Percentiles rank a stretch among this genome's conserved stretches.
These are phyloP conservation scores for Phytophthora fragariae DNA, from an alignment of 352 stramenopile species.

Conservation along the genomic window DNA sequence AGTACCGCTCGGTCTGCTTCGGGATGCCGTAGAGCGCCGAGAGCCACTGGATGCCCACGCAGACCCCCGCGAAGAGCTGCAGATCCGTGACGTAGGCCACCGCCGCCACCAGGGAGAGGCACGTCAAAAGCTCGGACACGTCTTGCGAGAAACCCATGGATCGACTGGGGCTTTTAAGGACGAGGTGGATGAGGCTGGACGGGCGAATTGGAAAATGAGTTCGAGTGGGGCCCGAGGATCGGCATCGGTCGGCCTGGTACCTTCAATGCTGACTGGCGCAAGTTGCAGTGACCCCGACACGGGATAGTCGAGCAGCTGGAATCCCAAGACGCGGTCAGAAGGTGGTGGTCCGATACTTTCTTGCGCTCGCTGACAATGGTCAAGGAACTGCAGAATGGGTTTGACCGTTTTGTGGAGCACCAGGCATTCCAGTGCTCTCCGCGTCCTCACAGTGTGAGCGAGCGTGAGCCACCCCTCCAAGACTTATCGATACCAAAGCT, in stretches of 20 bases:
- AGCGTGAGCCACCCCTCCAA: background rate
- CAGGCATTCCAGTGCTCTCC: background rate
- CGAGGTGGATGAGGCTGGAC: background rate
- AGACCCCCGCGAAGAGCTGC: conserved; percentile 53
- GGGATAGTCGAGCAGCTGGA: conserved; percentile 1
- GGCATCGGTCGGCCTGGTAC: background rate
- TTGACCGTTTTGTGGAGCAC: background rate
- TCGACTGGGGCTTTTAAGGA: background rate
- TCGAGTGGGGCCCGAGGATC: background rate
- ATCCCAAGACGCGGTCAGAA: background rate
- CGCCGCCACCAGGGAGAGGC: conserved; percentile 44
- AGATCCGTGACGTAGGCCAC: conserved; percentile 51
- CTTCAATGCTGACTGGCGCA: conserved; percentile 5
- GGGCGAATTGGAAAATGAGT: conserved; percentile 6
- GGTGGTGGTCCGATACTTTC: background rate
- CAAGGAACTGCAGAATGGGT: background rate
- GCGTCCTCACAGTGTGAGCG: background rate
- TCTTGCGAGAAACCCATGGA: conserved; percentile 51
- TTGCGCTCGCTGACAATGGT: background rate
- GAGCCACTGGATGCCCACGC: conserved; percentile 69
- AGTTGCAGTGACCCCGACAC: conserved; percentile 4
- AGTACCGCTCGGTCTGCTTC: conserved; percentile 74
- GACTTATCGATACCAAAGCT: background rate
- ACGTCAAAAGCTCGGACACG: conserved; percentile 49
- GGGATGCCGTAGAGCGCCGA: conserved; percentile 66